Percentiles rank a stretch among this genome's conserved stretches.
phyloP scores from a whole-genome alignment of 2,329 filamentous ascomycete species.

The Pseudopyricularia javanii region DNA sequence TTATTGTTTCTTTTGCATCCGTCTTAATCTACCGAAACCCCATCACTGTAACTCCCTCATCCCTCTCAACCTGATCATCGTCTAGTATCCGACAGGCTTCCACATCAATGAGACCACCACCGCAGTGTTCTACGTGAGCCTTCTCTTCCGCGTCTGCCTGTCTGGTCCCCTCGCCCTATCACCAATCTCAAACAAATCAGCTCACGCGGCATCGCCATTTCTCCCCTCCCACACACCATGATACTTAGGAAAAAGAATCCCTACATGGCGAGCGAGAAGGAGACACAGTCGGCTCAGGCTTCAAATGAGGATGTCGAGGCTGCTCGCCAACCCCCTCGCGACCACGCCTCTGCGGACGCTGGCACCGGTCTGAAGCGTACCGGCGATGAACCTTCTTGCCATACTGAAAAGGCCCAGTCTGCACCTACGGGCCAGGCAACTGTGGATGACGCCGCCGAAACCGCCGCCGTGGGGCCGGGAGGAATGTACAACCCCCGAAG shows the following conservation, averaged over 20 bases:
- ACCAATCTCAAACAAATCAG: background rate
- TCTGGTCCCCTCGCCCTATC: background rate
- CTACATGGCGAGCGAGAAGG: background rate
- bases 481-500: conserved; percentile 38
- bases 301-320: background rate
- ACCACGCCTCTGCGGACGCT: background rate
- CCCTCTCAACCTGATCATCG: background rate
- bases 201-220: background rate
- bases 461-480: background rate
- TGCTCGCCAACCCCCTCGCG: background rate
- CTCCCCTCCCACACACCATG: background rate
- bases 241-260: background rate
- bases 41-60: background rate
- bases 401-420: background rate
- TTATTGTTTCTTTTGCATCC: background rate
- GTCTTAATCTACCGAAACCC: background rate
- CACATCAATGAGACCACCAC: too few relatives aligned
- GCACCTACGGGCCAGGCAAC: background rate
- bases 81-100: too few relatives aligned
- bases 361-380: background rate
- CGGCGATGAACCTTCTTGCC: background rate
- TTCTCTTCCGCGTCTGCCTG: background rate
- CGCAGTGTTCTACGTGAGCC: too few relatives aligned
- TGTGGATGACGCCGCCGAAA: conserved; percentile 5
- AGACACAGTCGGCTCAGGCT: background rate